Conservation (phyloP, 1,284 basidiomycete species). For the Fomitopsis schrenkii region DNA sequence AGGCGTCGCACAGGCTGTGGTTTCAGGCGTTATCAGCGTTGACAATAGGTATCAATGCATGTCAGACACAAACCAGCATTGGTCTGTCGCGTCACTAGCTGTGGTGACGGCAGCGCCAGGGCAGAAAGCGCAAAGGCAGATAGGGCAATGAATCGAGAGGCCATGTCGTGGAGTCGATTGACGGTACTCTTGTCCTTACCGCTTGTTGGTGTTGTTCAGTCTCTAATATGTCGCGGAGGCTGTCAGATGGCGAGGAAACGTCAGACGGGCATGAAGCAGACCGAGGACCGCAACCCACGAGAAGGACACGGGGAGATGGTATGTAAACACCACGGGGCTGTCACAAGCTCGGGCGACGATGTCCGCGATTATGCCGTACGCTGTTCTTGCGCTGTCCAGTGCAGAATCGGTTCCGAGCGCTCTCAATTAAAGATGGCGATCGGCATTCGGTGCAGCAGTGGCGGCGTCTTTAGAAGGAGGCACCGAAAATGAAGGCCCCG, state of each 20-base stretch:
- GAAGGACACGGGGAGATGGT: too few species aligned
- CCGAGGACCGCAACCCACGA: neutral
- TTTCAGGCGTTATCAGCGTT: neutral
- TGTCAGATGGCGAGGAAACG: too few species aligned
- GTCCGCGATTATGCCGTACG: neutral
- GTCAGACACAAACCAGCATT: neutral
- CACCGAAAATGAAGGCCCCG: too few species aligned
- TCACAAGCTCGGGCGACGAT: neutral
- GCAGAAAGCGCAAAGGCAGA: neutral
- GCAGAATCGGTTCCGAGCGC: neutral
- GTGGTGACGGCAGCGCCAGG: neutral
- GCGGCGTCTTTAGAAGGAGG: too few species aligned
- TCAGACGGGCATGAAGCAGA: neutral
- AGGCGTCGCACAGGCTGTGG: constrained; percentile 17
- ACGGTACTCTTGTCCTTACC: neutral
- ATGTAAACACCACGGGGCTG: neutral
- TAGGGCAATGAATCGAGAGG: neutral
- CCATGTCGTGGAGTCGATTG: neutral
- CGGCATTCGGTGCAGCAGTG: neutral
- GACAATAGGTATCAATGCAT: neutral
- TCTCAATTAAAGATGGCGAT: neutral
- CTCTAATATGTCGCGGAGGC: too few species aligned
- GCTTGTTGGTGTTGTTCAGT: neutral
- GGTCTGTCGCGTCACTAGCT: neutral
- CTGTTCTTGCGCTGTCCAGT: neutral